These are phyloP conservation scores for Pleurotus sapidus DNA, from an alignment of 768 basidiomycete genomes.

Conservation along the genomic window DNA sequence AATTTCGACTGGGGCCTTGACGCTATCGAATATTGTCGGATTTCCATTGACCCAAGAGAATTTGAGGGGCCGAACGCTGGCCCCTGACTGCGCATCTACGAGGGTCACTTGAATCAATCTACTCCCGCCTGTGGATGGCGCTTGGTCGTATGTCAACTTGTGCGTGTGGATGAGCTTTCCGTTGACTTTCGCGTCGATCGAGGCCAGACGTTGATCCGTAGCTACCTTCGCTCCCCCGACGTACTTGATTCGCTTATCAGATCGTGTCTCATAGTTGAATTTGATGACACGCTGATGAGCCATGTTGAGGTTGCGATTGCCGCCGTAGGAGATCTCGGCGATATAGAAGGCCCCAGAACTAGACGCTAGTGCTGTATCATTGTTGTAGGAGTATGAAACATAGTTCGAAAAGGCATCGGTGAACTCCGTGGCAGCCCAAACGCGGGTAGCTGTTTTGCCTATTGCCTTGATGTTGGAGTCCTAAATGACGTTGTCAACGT, in stretches of 20 bases:
- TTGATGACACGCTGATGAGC: conserved; percentile 1
- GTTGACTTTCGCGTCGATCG: neutral
- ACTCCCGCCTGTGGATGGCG: neutral
- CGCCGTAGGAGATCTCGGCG: conserved; percentile 5
- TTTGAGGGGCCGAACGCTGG: conserved; percentile 6
- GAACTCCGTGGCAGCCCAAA: conserved; percentile 9
- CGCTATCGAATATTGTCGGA: conserved; percentile 7
- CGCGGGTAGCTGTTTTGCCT: conserved; percentile 9
- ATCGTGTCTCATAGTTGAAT: neutral
- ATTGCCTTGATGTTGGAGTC: conserved; percentile 13
- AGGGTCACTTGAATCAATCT: conserved; percentile 5
- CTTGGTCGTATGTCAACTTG: neutral
- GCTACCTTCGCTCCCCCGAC: conserved; percentile 3
- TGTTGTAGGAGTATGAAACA: conserved; percentile 6
- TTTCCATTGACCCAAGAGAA: conserved; percentile 12
- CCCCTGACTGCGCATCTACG: conserved; percentile 5
- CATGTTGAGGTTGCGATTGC: conserved; percentile 4
- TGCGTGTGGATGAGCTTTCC: neutral
- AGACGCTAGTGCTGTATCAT: neutral
- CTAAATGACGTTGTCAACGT: neutral
- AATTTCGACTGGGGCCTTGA: neutral
- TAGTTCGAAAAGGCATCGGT: conserved; percentile 11
- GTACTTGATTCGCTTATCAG: neutral
- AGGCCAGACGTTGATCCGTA: neutral
- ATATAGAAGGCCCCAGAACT: conserved; percentile 2